Base-by-base conservation (phyloP, 1,284 basidiomycete genomes). In the Coniophora puteana region DNA sequence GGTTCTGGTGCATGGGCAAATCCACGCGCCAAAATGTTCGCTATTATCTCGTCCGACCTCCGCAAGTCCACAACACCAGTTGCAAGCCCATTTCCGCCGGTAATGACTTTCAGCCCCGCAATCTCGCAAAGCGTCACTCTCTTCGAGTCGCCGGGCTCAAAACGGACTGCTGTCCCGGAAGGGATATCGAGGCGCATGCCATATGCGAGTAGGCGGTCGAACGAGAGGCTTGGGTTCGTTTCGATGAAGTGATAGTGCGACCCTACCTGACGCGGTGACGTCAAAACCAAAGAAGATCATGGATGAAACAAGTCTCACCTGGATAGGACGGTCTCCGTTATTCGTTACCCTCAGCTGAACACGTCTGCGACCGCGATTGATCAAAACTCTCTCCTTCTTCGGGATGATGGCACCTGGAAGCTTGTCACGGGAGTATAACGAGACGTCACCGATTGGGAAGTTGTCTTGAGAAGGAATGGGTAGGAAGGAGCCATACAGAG, bases 191-290 rank as follows among this genome's bases (percentile, higher is more conserved):
- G 79, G 13, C 89, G 78, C 54, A 80, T 93, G 4, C 89, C 90
- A 45, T 94, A 86, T 0, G 93, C 79, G 41, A 80, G 72, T 2
- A 67, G 66, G 12, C 96, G 83, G 63, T 97, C 93, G 54, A 99
- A 98, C 3, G 71, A 69, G 6, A 99, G 76, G 0, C 77, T 70
- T 1, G 79, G 66, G 65, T 99, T 99, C 12, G 88, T 88, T 66
- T 98, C 94, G 49, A 89, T 74, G 66, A 99, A 96, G 44, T 84
- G 89, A 61, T 93, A 99, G 61, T 99, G 92, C 2, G 93, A 95
- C 4, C 93, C 92, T 39, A 95, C 77, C 83, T 89, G 48, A 32
- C n/a, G 22, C 26, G 27, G 12, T 32, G 16, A 38, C 47, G 39
- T 29, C 27, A 22, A 36, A 18, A 25, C 14, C 10, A n/a, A n/a